These are phyloP conservation scores for Schizothecium vesticola DNA, from an alignment of 495 filamentous ascomycete genomes.

Conservation along the genomic window DNA sequence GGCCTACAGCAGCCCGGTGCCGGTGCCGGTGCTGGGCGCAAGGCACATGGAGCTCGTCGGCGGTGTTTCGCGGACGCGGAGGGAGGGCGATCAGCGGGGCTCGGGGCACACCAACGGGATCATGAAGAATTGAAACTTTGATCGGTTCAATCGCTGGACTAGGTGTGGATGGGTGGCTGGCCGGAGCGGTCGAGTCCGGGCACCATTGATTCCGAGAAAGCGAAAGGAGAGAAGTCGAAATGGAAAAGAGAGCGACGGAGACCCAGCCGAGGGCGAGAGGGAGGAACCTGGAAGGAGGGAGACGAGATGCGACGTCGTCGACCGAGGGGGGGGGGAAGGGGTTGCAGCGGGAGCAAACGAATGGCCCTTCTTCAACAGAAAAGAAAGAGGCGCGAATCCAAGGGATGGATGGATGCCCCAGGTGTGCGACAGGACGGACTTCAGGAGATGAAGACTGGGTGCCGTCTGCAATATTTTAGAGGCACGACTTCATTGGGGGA, in stretches of 20 bases:
- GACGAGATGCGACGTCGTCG: not conserved
- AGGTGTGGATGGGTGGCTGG: not conserved
- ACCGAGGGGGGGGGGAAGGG: not conserved
- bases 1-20: slow-evolving; percentile 5
- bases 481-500: not conserved
- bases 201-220: not conserved
- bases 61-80: slow-evolving; percentile 6
- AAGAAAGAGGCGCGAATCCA: not conserved
- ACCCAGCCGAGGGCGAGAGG: no score
- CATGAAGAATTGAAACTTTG: not conserved
- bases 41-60: slow-evolving; percentile 6
- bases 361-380: not conserved
- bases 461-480: not conserved
- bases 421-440: not conserved
- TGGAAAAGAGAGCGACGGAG: no score
- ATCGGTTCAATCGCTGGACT: not conserved
- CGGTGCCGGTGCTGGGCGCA: slow-evolving; percentile 3
- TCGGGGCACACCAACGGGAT: not conserved
- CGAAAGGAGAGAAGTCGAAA: not conserved
- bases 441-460: not conserved
- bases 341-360: not conserved
- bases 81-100: not conserved
- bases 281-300: no score
- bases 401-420: not conserved
- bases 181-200: not conserved